Conservation (phyloP, 1,139 yeast genomes). For the Hyphopichia burtonii region DNA sequence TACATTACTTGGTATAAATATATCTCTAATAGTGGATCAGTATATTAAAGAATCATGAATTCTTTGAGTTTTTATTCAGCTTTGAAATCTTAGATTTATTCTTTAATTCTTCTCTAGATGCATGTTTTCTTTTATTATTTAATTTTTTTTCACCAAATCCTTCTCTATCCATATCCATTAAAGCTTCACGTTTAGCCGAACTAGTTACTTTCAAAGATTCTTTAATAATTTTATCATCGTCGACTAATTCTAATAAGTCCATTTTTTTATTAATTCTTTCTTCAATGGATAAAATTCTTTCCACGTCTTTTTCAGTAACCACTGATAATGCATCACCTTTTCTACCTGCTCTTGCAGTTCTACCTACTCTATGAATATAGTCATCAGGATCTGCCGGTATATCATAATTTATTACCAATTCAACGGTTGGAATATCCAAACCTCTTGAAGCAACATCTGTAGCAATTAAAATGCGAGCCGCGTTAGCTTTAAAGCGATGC, state of each 20-base stretch:
- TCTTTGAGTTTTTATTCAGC: slow-evolving; percentile 3
- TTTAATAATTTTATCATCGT: slow-evolving; percentile 74
- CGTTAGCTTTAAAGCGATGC: slow-evolving; percentile 91
- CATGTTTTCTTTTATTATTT: slow-evolving; percentile 50
- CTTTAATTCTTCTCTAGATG: slow-evolving; percentile 4
- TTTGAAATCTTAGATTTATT: neutral
- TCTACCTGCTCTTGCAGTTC: slow-evolving; percentile 99
- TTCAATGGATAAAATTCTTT: slow-evolving; percentile 81
- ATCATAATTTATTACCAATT: slow-evolving; percentile 85
- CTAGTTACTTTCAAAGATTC: slow-evolving; percentile 67
- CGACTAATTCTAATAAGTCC: slow-evolving; percentile 66
- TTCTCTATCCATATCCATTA: slow-evolving; percentile 91
- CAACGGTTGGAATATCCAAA: slow-evolving; percentile 90
- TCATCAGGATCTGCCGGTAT: slow-evolving; percentile 97
- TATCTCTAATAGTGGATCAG: slow-evolving; percentile 41
- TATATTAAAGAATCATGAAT: slow-evolving; percentile 19
- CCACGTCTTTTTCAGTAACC: slow-evolving; percentile 82
- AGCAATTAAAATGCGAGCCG: slow-evolving; percentile 87
- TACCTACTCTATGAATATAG: slow-evolving; percentile 97
- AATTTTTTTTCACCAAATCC: slow-evolving; percentile 75
- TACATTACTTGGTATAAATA: slow-evolving; percentile 42
- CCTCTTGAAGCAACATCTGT: slow-evolving; percentile 98
- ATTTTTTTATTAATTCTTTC: slow-evolving; percentile 76
- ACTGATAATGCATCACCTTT: slow-evolving; percentile 56
- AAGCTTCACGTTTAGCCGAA: slow-evolving; percentile 83